Percentiles rank a stretch among this genome's conserved stretches.
phyloP scores from a whole-genome alignment of 2,329 filamentous ascomycete genomes.

The Calonectria ilicicola region DNA sequence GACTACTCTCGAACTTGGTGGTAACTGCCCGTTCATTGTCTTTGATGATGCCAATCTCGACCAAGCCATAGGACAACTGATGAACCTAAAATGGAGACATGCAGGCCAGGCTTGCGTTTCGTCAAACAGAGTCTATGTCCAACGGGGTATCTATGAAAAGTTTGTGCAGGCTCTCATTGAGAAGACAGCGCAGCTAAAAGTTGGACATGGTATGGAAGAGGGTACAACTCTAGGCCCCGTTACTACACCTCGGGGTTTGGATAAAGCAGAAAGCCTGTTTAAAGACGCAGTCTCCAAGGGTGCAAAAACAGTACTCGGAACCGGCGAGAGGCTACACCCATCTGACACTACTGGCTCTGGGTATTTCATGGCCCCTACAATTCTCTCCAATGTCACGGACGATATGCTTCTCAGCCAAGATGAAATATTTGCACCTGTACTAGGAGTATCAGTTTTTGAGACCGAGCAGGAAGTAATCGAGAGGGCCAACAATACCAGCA shows the following conservation, averaged over 20 bases:
- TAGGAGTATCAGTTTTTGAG: conserved; percentile 76
- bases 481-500: conserved; percentile 74
- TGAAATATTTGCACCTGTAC: conserved; percentile 80
- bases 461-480: conserved; percentile 77
- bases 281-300: conserved; percentile 71
- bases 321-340: conserved; percentile 56
- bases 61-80: conserved; percentile 72
- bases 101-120: conserved; percentile 80
- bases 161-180: conserved; percentile 68
- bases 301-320: conserved; percentile 68
- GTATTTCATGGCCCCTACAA: conserved; percentile 78
- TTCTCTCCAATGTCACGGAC: conserved; percentile 73
- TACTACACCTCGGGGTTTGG: conserved; percentile 48
- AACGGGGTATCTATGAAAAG: conserved; percentile 69
- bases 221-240: conserved; percentile 51
- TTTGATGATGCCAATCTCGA: conserved; percentile 77
- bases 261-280: conserved; percentile 61
- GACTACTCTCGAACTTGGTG: conserved; percentile 76
- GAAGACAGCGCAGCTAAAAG: conserved; percentile 63
- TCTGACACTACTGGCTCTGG: conserved; percentile 52
- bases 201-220: conserved; percentile 69
- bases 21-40: conserved; percentile 76
- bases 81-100: conserved; percentile 54
- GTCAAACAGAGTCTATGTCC: conserved; percentile 71
- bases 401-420: conserved; percentile 76